These are phyloP conservation scores for Aureobasidium namibiae DNA, from an alignment of 2,329 filamentous ascomycete genomes.

Conservation along the genomic window DNA sequence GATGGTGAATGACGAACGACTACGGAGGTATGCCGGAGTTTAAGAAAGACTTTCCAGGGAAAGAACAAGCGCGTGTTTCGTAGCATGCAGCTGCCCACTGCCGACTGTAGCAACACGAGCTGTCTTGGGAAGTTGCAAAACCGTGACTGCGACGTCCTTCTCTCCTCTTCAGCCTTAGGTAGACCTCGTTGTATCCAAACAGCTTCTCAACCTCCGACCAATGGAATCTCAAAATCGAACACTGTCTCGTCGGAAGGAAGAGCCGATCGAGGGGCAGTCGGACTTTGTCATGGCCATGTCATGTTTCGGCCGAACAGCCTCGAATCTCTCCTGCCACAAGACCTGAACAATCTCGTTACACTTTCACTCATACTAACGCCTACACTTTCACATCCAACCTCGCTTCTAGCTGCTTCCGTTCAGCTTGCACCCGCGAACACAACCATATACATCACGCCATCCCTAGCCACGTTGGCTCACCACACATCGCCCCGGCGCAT, in stretches of 20 bases:
- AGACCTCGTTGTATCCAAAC: neutral
- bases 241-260: neutral
- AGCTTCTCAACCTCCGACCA: too few relatives aligned
- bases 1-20: neutral
- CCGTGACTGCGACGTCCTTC: neutral
- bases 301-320: slow-evolving; percentile 15
- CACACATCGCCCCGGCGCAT: slow-evolving; percentile 5
- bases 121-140: neutral
- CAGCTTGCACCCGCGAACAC: neutral
- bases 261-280: neutral
- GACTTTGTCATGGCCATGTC: neutral
- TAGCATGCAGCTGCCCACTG: neutral
- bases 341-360: neutral
- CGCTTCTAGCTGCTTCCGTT: neutral
- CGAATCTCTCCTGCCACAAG: neutral
- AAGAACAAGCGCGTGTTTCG: neutral
- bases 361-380: neutral
- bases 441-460: neutral
- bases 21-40: neutral
- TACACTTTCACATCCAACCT: neutral
- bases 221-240: neutral
- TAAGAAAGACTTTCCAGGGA: neutral
- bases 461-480: neutral
- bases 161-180: too few relatives aligned
- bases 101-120: neutral